Evolutionary conservation across 2,329 filamentous ascomycete species (phyloP).

Genomic region (Ilyonectria robusta): DNA sequence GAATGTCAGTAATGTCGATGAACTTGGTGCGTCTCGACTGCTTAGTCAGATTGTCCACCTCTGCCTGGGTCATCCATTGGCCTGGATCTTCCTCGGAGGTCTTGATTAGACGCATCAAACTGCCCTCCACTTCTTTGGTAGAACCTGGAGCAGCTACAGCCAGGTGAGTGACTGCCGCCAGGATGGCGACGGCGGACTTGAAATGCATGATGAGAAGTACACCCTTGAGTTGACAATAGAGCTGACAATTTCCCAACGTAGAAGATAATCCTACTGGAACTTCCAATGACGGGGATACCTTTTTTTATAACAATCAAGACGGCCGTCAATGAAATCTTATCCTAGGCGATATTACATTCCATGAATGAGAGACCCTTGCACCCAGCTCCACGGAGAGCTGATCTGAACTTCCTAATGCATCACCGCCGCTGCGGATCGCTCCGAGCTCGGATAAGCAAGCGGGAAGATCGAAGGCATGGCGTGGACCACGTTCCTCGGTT

Average conservation of each 20-base stretch:
- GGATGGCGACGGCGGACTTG: background rate
- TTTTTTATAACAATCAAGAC: background rate
- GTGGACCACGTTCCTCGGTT: background rate
- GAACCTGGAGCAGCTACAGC: background rate
- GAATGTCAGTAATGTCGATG: constrained; percentile 3
- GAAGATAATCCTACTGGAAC: no score
- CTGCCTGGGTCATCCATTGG: background rate
- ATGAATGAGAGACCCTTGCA: no score
- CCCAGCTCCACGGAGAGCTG: background rate
- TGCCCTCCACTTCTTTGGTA: background rate
- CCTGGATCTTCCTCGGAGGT: constrained; percentile 4
- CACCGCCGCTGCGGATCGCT: background rate
- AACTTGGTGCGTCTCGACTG: background rate
- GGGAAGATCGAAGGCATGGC: background rate
- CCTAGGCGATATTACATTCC: no score
- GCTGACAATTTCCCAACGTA: no score
- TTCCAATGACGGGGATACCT: background rate
- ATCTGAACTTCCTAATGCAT: background rate
- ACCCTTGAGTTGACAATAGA: background rate
- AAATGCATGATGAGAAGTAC: background rate
- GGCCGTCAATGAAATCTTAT: background rate
- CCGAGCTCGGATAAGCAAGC: background rate
- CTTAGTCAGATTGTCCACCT: background rate
- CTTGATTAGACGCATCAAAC: background rate
- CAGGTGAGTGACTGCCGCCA: background rate